Base-by-base conservation (phyloP, 495 filamentous ascomycete genomes). In the Parathielavia hyrcaniae region DNA sequence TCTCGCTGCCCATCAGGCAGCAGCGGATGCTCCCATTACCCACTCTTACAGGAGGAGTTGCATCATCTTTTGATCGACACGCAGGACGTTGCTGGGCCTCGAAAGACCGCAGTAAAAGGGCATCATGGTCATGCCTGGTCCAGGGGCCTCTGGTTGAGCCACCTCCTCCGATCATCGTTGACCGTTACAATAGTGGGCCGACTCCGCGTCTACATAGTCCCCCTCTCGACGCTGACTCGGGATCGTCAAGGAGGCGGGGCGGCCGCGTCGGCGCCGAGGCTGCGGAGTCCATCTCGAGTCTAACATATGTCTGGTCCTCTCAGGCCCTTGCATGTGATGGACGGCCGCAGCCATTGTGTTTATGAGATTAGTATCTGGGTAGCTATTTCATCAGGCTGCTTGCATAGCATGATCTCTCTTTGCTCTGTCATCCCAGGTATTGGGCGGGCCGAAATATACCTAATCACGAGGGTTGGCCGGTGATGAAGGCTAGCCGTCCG, bases 1-100 rank as follows among this genome's bases (percentile, higher is more conserved):
- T 47, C 17, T 20, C n/a, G n/a, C n/a, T n/a, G n/a, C n/a, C n/a
- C n/a, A n/a, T n/a, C 47, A 50, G 55, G 55, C 55, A 49, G 44
- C 53, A 56, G 44, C 19, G n/a, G 30, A 40, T 56, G 44, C 53
- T 38, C 39, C 43, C 9, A 4, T 16, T 11, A 39, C 41, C 17
- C 19, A 12, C 32, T 43, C 50, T 13, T 35, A 3, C 12, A 48
- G 46, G 26, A 30, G 26, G 6, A 30, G 26, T 30, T 3, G 26
- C 26, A 6, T 3, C 26, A 30, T 2, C 26, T 36, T 40, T 19
- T 20, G 20, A 53, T 44, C 35, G 7, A 53, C 4, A 44, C 22
- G 17, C 52, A 45, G 52, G 52, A 54, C 26, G 26, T 10, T 22
- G 19, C 50, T 17, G 38, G 48, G 22, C 26, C 43, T 1, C n/a